These are phyloP conservation scores for Alternaria viburni DNA, from an alignment of 2,329 filamentous ascomycete genomes.

Conservation along the genomic window DNA sequence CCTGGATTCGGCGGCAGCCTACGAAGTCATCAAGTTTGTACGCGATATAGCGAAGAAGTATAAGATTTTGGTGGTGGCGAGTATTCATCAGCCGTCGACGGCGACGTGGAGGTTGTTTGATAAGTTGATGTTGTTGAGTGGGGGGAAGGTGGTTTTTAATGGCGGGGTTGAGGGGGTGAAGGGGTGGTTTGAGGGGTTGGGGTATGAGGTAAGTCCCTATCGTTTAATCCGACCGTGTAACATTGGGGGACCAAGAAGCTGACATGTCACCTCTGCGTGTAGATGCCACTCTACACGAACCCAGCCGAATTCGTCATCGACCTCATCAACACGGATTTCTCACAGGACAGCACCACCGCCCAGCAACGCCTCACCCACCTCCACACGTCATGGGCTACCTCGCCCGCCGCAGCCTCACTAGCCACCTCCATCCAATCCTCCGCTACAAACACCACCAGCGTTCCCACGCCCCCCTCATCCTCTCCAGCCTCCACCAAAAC, in stretches of 20 bases:
- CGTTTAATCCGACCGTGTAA: too few species aligned
- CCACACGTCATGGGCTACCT: constrained; percentile 63
- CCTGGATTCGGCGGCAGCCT: constrained; percentile 77
- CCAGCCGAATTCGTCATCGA: constrained; percentile 83
- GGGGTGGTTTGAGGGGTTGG: constrained; percentile 68
- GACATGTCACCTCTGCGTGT: constrained; percentile 5
- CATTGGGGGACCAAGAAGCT: neutral
- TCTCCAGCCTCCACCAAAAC: neutral
- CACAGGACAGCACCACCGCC: constrained; percentile 56
- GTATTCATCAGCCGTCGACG: constrained; percentile 85
- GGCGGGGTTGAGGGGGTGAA: constrained; percentile 65
- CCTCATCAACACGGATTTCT: constrained; percentile 79
- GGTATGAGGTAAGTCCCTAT: constrained; percentile 45
- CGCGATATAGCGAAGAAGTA: constrained; percentile 69
- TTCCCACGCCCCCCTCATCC: neutral
- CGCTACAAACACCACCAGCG: too few species aligned
- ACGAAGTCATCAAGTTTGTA: constrained; percentile 77
- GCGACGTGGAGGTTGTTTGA: constrained; percentile 82
- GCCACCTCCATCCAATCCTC: too few species aligned
- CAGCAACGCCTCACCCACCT: constrained; percentile 60
- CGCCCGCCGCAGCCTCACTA: constrained; percentile 47
- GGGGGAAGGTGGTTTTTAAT: constrained; percentile 74
- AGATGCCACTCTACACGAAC: constrained; percentile 74
- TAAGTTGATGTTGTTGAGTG: constrained; percentile 75
- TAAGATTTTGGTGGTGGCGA: constrained; percentile 77